phyloP scores from a whole-genome alignment of 345 rosid species.

The Gossypium raimondii region DNA sequence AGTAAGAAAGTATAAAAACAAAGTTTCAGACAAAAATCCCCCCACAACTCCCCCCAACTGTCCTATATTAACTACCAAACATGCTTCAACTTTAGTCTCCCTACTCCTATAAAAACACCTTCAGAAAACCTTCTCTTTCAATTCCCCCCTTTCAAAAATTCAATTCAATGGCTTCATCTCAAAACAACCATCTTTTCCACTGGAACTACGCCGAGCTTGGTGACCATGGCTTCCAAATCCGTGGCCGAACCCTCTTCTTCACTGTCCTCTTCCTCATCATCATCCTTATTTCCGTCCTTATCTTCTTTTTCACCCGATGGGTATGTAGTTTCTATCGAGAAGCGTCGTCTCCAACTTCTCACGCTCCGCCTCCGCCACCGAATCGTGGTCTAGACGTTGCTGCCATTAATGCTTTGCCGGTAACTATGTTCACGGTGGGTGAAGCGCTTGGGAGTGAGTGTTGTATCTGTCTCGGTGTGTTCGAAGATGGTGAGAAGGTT shows the following conservation, averaged over 20 bases:
- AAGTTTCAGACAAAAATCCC: not conserved
- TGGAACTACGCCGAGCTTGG: conserved; percentile 45
- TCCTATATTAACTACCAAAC: not conserved
- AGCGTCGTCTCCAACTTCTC: not conserved
- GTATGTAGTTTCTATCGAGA: conserved; percentile 23
- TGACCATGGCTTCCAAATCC: conserved; percentile 39
- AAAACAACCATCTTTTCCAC: conserved; percentile 26
- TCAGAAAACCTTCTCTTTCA: not conserved
- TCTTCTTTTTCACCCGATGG: conserved; percentile 43
- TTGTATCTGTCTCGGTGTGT: conserved; percentile 59
- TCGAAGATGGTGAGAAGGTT: conserved; percentile 69
- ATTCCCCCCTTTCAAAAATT: too few relatives aligned
- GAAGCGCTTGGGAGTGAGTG: conserved; percentile 34
- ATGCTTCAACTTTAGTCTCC: not conserved
- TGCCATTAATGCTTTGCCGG: conserved; percentile 26
- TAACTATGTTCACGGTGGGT: conserved; percentile 5
- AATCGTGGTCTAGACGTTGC: conserved; percentile 26
- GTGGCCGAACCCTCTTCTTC: conserved; percentile 39
- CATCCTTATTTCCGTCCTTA: conserved; percentile 27
- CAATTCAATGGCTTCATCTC: conserved; percentile 21
- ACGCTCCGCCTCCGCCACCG: not conserved
- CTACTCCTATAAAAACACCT: not conserved
- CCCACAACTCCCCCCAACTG: not conserved
- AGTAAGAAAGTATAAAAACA: not conserved
- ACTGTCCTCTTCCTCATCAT: conserved; percentile 23